Percentiles rank a stretch among this genome's conserved stretches.
Conservation (phyloP, 345 rosid species). For the Capsella bursapastoris region DNA sequence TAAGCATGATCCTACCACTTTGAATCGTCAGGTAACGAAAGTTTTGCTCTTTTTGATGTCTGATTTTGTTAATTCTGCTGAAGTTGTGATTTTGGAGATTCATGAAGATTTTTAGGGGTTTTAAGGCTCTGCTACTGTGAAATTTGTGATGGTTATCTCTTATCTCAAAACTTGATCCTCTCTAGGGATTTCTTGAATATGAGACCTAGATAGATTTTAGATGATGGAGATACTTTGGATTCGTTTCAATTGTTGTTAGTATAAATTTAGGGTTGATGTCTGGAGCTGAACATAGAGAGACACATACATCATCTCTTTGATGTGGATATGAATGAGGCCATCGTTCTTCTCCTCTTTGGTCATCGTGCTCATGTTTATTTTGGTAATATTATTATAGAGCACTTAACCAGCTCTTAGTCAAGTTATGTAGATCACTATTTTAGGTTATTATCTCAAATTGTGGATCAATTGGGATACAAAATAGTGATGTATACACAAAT, state of each 20-base stretch:
- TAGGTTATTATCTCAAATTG: too few relatives aligned
- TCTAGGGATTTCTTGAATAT: not conserved
- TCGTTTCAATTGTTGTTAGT: not conserved
- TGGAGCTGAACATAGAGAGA: not conserved
- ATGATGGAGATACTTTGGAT: not conserved
- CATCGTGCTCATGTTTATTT: not conserved
- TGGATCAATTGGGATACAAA: too few relatives aligned
- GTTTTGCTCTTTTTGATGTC: conserved; percentile 23
- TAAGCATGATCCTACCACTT: conserved; percentile 87
- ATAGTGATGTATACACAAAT: too few relatives aligned
- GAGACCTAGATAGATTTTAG: not conserved
- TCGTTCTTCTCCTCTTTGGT: conserved; percentile 2
- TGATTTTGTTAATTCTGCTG: not conserved
- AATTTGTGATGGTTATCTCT: not conserved
- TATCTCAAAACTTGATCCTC: not conserved
- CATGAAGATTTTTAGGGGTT: not conserved
- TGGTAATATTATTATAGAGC: not conserved
- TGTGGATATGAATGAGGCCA: not conserved
- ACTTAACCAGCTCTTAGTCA: not conserved
- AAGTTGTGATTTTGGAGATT: not conserved
- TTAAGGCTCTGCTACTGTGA: not conserved
- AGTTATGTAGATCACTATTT: not conserved
- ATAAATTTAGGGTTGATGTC: not conserved
- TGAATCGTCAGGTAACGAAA: conserved; percentile 77
- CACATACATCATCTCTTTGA: not conserved